Evolutionary conservation across 179 eudicot genomes (phyloP), one percentile per base, ranked within the genome.

Genomic region (Monotropa hypopitys): DNA sequence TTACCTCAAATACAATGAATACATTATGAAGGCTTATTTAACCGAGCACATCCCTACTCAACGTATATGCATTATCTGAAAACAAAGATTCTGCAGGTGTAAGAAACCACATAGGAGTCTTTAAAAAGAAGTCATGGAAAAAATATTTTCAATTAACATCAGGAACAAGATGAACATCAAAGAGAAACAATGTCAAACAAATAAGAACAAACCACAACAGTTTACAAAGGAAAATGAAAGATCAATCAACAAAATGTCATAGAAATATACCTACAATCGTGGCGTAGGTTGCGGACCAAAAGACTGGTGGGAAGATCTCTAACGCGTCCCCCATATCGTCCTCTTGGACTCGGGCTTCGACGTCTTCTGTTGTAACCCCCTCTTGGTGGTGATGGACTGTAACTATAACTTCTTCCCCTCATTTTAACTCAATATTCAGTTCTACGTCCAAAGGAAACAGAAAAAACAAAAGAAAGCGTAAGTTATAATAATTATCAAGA

Each of bases 321-420:
- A 57, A 57, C 88, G 80, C 84, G 88, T 45, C 89, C 83, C 16
- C 83, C 74, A 35, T 84, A 83, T 30, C 86, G 84, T 18, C 87
- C 86, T 82, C 88, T 90, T 20, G 96, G 96, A 42, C 92, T 88
- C 1, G 96, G 97, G 83, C 97, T 90, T 77, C 97, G 83, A 43
- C 71, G 73, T 63, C 96, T 83, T 54, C 92, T 80, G 78, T 90
- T 83, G 63, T 86, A 88, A 45, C 90, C 85, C 83, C 93, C 83
- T 84, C 93, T 87, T 46, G 85, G 81, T 21, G 98, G 98, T 23
- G 98, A 91, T 5, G 98, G 97, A 74, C 92, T 92, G 88, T 90
- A 90, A 78, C 97, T 90, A 83, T 91, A 88, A 78, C 93, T 88
- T 84, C 97, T 87, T 72, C 90, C 91, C 81, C 92, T 90, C 91